Conservation (phyloP, 2,329 filamentous ascomycete species). For the Phoma herbarum region DNA sequence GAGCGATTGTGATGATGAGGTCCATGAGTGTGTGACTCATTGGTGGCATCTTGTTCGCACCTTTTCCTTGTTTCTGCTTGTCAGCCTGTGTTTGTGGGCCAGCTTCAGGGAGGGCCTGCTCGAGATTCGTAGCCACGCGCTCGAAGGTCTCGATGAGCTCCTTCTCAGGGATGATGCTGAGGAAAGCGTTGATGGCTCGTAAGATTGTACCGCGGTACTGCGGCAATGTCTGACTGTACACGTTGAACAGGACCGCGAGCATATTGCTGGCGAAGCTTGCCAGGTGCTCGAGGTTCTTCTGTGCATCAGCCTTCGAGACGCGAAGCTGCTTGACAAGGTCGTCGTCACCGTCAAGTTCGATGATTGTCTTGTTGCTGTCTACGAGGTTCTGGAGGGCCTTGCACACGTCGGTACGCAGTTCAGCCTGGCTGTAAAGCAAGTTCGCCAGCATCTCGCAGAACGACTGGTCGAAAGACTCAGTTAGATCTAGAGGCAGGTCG, state of each 20-base stretch:
- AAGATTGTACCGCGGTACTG: slow-evolving; percentile 91
- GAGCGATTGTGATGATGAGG: slow-evolving; percentile 92
- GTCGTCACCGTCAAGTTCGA: slow-evolving; percentile 72
- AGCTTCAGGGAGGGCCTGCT: slow-evolving; percentile 69
- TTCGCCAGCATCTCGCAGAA: slow-evolving; percentile 94
- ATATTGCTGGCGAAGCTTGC: slow-evolving; percentile 84
- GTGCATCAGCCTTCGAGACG: slow-evolving; percentile 76
- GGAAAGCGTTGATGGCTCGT: slow-evolving; percentile 91
- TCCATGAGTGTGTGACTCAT: slow-evolving; percentile 97
- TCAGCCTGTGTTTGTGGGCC: slow-evolving; percentile 69
- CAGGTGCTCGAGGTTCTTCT: slow-evolving; percentile 83
- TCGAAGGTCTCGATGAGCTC: slow-evolving; percentile 90
- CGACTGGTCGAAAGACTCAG: slow-evolving; percentile 77
- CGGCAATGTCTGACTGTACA: slow-evolving; percentile 95
- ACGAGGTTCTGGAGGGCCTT: slow-evolving; percentile 84
- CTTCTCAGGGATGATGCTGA: slow-evolving; percentile 81
- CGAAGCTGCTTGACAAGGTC: slow-evolving; percentile 81
- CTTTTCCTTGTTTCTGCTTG: slow-evolving; percentile 67
- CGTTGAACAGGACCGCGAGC: slow-evolving; percentile 97
- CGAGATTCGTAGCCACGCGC: slow-evolving; percentile 85
- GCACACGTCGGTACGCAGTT: slow-evolving; percentile 87
- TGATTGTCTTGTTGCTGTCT: slow-evolving; percentile 87
- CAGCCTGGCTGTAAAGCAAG: slow-evolving; percentile 89
- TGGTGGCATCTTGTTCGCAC: slow-evolving; percentile 82
- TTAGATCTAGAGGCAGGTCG: slow-evolving; percentile 80